Evolutionary conservation across 495 filamentous ascomycete genomes (phyloP), one percentile per base, ranked within the genome.

Genomic region (Penicillium silybi): DNA sequence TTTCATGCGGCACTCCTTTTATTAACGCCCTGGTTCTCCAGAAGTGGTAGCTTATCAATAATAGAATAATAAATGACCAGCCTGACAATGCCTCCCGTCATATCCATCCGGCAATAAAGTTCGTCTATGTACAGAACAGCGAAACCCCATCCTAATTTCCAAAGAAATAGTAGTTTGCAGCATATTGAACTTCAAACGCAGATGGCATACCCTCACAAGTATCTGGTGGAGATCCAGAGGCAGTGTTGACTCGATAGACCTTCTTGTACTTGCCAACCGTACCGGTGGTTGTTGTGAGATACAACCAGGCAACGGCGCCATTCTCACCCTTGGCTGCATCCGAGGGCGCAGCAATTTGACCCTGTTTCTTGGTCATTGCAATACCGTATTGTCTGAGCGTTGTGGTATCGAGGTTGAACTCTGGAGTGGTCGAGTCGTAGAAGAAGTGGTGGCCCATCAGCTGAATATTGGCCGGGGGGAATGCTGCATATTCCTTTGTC

Each of bases 171-270:
- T 90, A 97, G 75, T 90, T 83, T 7, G 92, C 83, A 11, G 89
- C 77, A 70, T 98, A 98, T 64, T 90, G 74, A 29, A 95, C 80
- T 44, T 81, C 66, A 55, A 98, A 92, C 5, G 61, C 45, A 25
- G 71, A 67, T 1, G 75, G 66, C 77, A 81, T 74, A 1, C 85
- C 86, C 34, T 80, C 62, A 66, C 93, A 98, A 0, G 82, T 91
- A 32, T 78, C 71, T 0, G 93, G 91, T 0, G 89, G 63, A n/a
- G 73, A 77, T 16, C 93, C 93, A 9, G 90, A 90, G 2, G 84
- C 90, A 1, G 93, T 98, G 61, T 90, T 77, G 15, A 97, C 71
- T n/a, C 93, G 78, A 62, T 93, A 97, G 7, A 92, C 84, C 60
- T 89, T 80, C 69, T 85, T 82, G 54, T 87, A 82, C 15, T 73